These are phyloP conservation scores for Magnaporthiopsis poae DNA, from an alignment of 2,329 filamentous ascomycete genomes.

Conservation along the genomic window DNA sequence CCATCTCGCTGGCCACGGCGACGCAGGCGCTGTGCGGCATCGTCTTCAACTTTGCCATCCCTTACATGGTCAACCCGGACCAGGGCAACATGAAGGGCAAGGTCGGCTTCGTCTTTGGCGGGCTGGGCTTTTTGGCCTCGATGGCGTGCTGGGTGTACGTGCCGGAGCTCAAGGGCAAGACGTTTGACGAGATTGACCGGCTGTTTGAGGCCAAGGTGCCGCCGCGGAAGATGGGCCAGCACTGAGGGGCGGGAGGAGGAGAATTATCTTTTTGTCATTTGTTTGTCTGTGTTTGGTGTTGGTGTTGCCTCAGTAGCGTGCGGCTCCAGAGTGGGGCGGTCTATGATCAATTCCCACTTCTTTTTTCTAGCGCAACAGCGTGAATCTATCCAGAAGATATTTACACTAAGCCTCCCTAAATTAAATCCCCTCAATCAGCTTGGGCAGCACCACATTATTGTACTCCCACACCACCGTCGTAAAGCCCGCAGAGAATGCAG, in stretches of 20 bases:
- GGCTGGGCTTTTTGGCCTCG: slow-evolving; percentile 1
- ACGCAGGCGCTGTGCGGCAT: slow-evolving; percentile 29
- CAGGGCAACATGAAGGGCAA: slow-evolving; percentile 23
- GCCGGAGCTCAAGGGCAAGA: slow-evolving; percentile 8
- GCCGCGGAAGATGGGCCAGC: slow-evolving; percentile 7
- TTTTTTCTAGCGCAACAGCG: too few species aligned
- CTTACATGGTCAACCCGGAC: slow-evolving; percentile 30
- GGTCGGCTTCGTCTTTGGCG: slow-evolving; percentile 13
- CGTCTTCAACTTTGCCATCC: slow-evolving; percentile 28
- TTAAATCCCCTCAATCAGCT: slow-evolving; percentile 11
- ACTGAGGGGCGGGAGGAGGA: not conserved
- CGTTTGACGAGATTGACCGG: slow-evolving; percentile 8
- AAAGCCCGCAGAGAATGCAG: slow-evolving; percentile 25
- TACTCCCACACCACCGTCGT: slow-evolving; percentile 25
- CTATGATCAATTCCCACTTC: too few species aligned
- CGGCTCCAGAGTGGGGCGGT: too few species aligned
- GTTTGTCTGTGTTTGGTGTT: too few species aligned
- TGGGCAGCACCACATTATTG: slow-evolving; percentile 20
- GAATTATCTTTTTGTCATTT: not conserved
- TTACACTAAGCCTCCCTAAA: too few species aligned
- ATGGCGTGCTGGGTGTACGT: slow-evolving; percentile 5
- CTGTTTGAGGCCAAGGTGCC: slow-evolving; percentile 8
- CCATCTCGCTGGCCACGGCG: slow-evolving; percentile 28
- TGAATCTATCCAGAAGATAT: too few species aligned
- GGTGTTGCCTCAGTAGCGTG: too few species aligned